Base-by-base conservation (phyloP, 2,329 filamentous ascomycete genomes). In the Chrysoporthe puriensis region DNA sequence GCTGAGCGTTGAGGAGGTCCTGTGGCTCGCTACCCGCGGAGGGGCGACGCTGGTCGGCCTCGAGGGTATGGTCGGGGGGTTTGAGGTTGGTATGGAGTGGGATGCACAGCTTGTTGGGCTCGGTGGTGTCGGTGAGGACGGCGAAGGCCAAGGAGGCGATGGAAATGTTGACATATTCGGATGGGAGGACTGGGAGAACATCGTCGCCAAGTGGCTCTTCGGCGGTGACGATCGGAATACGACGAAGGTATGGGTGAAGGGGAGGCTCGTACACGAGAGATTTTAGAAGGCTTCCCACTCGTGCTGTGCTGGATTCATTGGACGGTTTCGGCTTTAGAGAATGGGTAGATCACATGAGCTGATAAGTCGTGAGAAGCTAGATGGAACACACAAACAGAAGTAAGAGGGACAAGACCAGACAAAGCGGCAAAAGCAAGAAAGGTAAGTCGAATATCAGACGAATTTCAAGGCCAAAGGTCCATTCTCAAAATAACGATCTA, bases 201-300 rank as follows among this genome's bases (percentile, higher is more conserved):
- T 84, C 74, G 81, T 98, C 13, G 92, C 93, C 63, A 99, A 99
- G 83, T 99, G 96, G 96, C 83, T 98, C 70, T 99, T 92, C 80
- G 91, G 88, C 72, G 96, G 96, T 0, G 94, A 98, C 81, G 96
- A 98, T 79, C 84, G 95, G 72, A 98, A 98, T 78, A 95, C 94
- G 2, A 85, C 85, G 73, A 89, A 85, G 72, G 96, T 99, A 5
- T 99, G 95, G 95, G 94, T 98, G 1, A 89, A 85, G 76, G 96
- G 96, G 2, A 81, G 88, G 71, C 78, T 96, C 77, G 96, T 97
- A 60, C 93, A 97, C 80, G 78, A 84, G 76, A 78, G 81, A 73
- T 64, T 46, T 64, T 73, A 69, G 66, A 59, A 43, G 40, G 52
- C 8, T 7, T 14, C 18, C 40, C 42, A 13, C 8, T 46, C 36